phyloP scores from a whole-genome alignment of 805 yeast species.

The Metschnikowia arizonensis region DNA sequence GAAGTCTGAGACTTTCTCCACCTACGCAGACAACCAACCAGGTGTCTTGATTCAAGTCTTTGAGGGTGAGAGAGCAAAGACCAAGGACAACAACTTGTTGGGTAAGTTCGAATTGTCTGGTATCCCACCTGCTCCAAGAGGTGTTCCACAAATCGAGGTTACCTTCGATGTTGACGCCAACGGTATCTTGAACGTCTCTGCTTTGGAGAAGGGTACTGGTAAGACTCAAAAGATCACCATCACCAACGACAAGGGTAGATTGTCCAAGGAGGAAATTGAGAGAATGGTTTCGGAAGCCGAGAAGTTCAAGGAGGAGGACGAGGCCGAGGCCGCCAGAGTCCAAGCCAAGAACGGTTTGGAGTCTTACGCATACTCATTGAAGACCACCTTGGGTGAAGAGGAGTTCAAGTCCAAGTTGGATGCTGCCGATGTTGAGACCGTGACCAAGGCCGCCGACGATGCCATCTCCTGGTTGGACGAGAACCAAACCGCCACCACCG shows the following conservation, averaged over 20 bases:
- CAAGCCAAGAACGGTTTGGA: slow-evolving; percentile 93
- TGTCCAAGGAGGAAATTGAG: slow-evolving; percentile 95
- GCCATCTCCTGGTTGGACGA: slow-evolving; percentile 88
- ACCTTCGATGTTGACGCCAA: slow-evolving; percentile 96
- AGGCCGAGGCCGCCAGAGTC: slow-evolving; percentile 87
- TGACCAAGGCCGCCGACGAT: slow-evolving; percentile 78
- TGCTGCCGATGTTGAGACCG: slow-evolving; percentile 61
- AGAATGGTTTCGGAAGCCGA: slow-evolving; percentile 98
- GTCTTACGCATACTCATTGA: slow-evolving; percentile 90
- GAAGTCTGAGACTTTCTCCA: slow-evolving; percentile 94
- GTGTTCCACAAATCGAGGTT: slow-evolving; percentile 97
- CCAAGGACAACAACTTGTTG: slow-evolving; percentile 91
- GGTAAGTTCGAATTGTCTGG: slow-evolving; percentile 97
- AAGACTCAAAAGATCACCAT: slow-evolving; percentile 95
- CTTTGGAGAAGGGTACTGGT: slow-evolving; percentile 98
- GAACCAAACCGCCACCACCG: slow-evolving; percentile 87
- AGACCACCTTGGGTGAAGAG: slow-evolving; percentile 58
- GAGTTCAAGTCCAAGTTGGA: slow-evolving; percentile 60
- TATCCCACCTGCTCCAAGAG: slow-evolving; percentile 98
- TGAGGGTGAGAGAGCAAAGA: slow-evolving; percentile 97
- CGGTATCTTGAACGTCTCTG: slow-evolving; percentile 95
- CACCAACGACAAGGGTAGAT: slow-evolving; percentile 98
- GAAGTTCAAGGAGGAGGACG: slow-evolving; percentile 60
- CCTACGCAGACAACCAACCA: slow-evolving; percentile 97
- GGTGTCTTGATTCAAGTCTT: slow-evolving; percentile 96